A percentile compares a stretch with the other conserved stretches of the same genome.
phyloP scores from a whole-genome alignment of 495 filamentous ascomycete genomes.

The Jackrogersella minutella region DNA sequence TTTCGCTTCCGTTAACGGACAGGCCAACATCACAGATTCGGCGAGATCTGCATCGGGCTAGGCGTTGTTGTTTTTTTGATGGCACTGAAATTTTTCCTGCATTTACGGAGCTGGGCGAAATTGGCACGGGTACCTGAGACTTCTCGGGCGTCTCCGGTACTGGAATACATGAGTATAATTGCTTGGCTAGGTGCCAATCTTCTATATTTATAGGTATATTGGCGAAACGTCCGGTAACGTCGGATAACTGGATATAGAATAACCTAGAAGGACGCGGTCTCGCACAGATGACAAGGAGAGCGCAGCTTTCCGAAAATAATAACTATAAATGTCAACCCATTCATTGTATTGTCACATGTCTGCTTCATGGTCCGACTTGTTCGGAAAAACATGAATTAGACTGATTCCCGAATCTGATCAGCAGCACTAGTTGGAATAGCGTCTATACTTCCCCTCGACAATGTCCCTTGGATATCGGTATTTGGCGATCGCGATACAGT shows the following conservation, averaged over 20 bases:
- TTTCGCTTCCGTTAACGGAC: neutral
- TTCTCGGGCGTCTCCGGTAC: neutral
- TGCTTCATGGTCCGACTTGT: too few relatives aligned
- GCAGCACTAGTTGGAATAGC: too few relatives aligned
- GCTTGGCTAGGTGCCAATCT: neutral
- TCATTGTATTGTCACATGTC: neutral
- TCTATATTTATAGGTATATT: neutral
- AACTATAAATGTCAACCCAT: too few relatives aligned
- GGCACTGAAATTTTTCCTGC: conserved; percentile 10
- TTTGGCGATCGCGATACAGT: too few relatives aligned
- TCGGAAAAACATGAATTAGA: too few relatives aligned
- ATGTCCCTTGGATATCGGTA: too few relatives aligned
- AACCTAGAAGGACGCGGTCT: conserved; percentile 12
- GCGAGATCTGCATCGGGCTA: conserved; percentile 23
- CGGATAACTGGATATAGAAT: conserved; percentile 28
- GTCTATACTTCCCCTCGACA: too few relatives aligned
- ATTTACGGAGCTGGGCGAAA: conserved; percentile 11
- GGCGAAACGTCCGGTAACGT: conserved; percentile 19
- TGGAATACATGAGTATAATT: neutral
- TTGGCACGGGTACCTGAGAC: conserved; percentile 8
- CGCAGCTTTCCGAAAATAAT: conserved; percentile 11
- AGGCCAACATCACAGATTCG: conserved; percentile 8
- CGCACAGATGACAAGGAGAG: neutral
- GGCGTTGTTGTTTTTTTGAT: conserved; percentile 32
- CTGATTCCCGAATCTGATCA: too few relatives aligned